Evolutionary conservation across 2,329 filamentous ascomycete species (phyloP).

Genomic region (Arthrobotrys conoides): DNA sequence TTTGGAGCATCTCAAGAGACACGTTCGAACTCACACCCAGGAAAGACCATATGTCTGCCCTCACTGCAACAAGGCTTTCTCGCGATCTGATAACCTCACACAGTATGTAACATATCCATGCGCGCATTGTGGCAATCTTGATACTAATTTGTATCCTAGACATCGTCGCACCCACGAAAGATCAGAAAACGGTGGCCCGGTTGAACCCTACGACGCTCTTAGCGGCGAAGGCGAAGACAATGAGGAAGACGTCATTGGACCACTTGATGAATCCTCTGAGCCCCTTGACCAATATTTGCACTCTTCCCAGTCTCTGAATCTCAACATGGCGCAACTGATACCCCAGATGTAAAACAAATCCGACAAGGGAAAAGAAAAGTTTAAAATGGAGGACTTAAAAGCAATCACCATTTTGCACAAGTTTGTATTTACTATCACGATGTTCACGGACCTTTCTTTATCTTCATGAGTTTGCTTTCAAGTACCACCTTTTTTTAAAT

Average conservation of each 20-base stretch:
- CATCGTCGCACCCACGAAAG: conserved; percentile 87
- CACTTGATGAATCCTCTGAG: conserved; percentile 80
- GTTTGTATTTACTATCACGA: conserved; percentile 60
- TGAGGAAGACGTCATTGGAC: conserved; percentile 86
- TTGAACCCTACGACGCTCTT: conserved; percentile 70
- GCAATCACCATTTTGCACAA: conserved; percentile 41
- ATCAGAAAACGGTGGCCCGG: conserved; percentile 72
- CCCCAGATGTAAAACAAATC: conserved; percentile 58
- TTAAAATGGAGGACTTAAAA: conserved; percentile 38
- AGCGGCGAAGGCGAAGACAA: conserved; percentile 91
- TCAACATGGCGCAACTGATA: conserved; percentile 60
- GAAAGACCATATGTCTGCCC: conserved; percentile 98
- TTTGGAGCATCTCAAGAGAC: conserved; percentile 98
- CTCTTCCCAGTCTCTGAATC: conserved; percentile 50
- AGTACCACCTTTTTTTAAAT: background rate
- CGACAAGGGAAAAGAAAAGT: conserved; percentile 29
- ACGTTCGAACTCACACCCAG: conserved; percentile 99
- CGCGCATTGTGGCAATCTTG: background rate
- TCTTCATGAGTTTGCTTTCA: conserved; percentile 55
- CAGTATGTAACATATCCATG: conserved; percentile 75
- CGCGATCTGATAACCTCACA: conserved; percentile 97
- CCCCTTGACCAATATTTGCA: conserved; percentile 58
- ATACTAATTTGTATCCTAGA: conserved; percentile 69
- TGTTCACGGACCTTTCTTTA: conserved; percentile 54
- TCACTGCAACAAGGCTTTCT: conserved; percentile 98